These are phyloP conservation scores for Fraxinus albicans DNA, from an alignment of 305 asterid species.

Conservation along the genomic window DNA sequence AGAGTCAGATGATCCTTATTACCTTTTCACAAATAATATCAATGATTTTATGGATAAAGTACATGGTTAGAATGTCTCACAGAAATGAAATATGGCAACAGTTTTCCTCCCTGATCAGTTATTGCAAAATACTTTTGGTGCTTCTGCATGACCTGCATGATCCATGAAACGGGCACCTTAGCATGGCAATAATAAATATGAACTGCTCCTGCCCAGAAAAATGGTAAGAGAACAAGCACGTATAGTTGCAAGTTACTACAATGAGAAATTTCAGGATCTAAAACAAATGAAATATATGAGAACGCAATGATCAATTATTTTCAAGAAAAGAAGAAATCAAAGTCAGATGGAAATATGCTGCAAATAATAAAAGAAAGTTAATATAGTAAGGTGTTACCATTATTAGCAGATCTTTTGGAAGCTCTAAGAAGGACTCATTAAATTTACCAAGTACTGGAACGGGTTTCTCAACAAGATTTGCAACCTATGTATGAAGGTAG, in stretches of 20 bases:
- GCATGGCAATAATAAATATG: neutral
- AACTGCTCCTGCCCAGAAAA: neutral
- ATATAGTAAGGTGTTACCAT: constrained; percentile 55
- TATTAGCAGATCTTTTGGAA: constrained; percentile 83
- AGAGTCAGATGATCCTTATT: constrained; percentile 11
- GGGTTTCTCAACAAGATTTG: constrained; percentile 97
- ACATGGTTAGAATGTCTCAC: constrained; percentile 50
- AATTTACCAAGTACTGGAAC: constrained; percentile 81
- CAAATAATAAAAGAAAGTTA: constrained; percentile 19
- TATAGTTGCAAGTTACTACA: constrained; percentile 5
- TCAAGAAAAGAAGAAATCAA: constrained; percentile 12
- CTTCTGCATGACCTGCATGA: constrained; percentile 92
- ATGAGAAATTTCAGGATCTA: neutral
- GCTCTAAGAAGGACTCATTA: constrained; percentile 75
- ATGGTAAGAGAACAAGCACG: neutral
- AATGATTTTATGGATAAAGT: constrained; percentile 4
- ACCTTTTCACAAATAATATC: constrained; percentile 5
- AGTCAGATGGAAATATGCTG: neutral
- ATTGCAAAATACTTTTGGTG: constrained; percentile 95
- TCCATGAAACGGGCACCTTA: constrained; percentile 20
- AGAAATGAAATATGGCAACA: constrained; percentile 83
- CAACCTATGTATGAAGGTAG: constrained; percentile 54
- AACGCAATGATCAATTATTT: constrained; percentile 12
- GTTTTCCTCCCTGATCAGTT: constrained; percentile 62
- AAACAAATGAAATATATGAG: constrained; percentile 1